phyloP scores from a whole-genome alignment of 1,139 yeast genomes.

The Ogataea hybrid region DNA sequence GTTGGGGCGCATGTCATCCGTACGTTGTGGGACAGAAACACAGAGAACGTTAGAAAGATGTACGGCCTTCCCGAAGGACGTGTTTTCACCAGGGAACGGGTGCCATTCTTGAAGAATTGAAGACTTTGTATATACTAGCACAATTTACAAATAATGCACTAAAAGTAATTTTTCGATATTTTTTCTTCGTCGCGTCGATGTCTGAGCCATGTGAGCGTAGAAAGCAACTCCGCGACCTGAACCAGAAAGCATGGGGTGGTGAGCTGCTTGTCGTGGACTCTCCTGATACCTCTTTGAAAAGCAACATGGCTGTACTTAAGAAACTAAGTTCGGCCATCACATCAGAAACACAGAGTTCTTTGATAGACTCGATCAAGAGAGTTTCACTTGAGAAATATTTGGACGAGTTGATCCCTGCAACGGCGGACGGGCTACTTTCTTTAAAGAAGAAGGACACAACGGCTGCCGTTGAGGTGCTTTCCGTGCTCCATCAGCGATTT shows the following conservation, averaged over 20 bases:
- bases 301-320: constrained; percentile 78
- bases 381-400: constrained; percentile 74
- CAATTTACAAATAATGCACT: background rate
- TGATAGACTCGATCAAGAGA: constrained; percentile 60
- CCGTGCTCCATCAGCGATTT: constrained; percentile 80
- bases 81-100: constrained; percentile 58
- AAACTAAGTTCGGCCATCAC: constrained; percentile 59
- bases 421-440: constrained; percentile 61
- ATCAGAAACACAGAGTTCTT: constrained; percentile 41
- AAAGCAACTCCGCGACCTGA: constrained; percentile 40
- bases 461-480: constrained; percentile 66
- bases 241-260: constrained; percentile 56
- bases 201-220: constrained; percentile 30
- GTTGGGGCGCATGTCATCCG: constrained; percentile 96
- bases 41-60: constrained; percentile 59
- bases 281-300: constrained; percentile 77
- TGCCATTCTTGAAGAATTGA: constrained; percentile 30
- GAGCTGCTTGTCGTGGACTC: constrained; percentile 36
- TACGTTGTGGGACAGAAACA: constrained; percentile 76
- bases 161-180: background rate
- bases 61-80: constrained; percentile 75
- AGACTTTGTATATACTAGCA: constrained; percentile 4
- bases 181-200: constrained; percentile 8
- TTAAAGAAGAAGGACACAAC: constrained; percentile 58
- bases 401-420: constrained; percentile 63